Evolutionary conservation across 768 basidiomycete species (phyloP), one percentile per base, ranked within the genome.

Genomic region (Lactarius hatsudake): DNA sequence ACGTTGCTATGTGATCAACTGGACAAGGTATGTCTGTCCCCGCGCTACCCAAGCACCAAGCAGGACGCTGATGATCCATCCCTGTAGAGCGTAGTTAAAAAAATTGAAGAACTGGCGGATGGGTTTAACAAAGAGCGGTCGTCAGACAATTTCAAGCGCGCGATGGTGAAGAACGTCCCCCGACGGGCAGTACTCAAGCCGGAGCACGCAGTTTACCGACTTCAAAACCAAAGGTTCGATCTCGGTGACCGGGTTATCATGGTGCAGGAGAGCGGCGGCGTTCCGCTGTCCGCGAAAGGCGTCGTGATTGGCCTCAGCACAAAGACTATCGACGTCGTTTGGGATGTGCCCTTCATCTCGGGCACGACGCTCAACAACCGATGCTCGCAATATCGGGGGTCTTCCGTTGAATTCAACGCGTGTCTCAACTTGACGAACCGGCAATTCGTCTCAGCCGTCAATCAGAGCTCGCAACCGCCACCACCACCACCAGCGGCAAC

Each of bases 261-360:
- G 92, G 94, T 98, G 1, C 90, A 93, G 72, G 97, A 98, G 74
- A 89, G 95, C 0, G 96, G 96, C 34, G 87, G 90, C 40, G 96
- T 98, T 0, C 94, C 96, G 1, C 81, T 98, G 17, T 87, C 88
- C 1, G 89, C 88, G 61, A 98, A 96, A 78, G 97, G 97, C 26
- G 93, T 96, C 18, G 95, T 98, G 30, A 86, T 98, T 61, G 93
- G 96, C 17, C 78, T 99, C 73, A 93, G 89, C 72, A 78, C 88
- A 2, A 91, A 89, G 74, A 86, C 90, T 4, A 90, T 98, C 84
- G 97, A 98, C 75, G 90, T 98, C 28, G 84, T 96, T 0, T 98
- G 97, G 93, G 97, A 99, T 75, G 88, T 90, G 28, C 84, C 94
- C 1, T 98, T 99, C 78, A 93, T 99, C 86, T 88, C 94, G 26